Percentiles rank a stretch among this genome's conserved stretches.
Conservation (phyloP, 768 basidiomycete genomes). For the Filobasidium wieringae region DNA sequence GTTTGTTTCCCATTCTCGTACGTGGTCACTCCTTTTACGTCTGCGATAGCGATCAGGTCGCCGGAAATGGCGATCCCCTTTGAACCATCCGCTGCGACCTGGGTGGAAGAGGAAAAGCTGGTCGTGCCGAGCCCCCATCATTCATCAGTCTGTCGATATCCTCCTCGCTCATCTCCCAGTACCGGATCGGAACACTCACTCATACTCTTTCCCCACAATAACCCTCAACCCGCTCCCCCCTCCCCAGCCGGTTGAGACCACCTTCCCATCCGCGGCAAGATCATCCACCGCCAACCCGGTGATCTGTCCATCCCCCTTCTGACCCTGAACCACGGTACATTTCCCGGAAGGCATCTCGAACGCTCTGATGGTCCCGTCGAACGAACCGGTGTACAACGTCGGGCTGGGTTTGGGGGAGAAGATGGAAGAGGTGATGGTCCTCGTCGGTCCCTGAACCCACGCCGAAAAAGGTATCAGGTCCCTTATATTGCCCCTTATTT, state of each 20-base stretch:
- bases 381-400: constrained; percentile 73
- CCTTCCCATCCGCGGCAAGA: constrained; percentile 49
- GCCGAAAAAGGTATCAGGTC: constrained; percentile 11
- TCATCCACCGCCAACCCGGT: constrained; percentile 48
- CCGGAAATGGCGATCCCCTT: constrained; percentile 2
- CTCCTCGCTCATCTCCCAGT: neutral
- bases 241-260: constrained; percentile 39
- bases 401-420: constrained; percentile 19
- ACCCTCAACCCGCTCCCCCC: neutral
- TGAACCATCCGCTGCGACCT: no score
- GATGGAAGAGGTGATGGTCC: constrained; percentile 53
- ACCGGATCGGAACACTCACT: constrained; percentile 40
- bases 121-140: no score
- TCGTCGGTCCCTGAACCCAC: constrained; percentile 61
- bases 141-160: no score
- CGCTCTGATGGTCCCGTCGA: constrained; percentile 43
- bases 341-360: constrained; percentile 38
- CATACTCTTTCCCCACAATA: constrained; percentile 41
- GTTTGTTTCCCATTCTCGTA: constrained; percentile 50
- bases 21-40: constrained; percentile 18
- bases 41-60: constrained; percentile 17
- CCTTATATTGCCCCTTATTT: neutral
- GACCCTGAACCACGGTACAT: constrained; percentile 45
- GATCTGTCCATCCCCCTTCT: constrained; percentile 60
- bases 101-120: no score